These are phyloP conservation scores for Vaccinium vitisidaea DNA, from an alignment of 148 eudicot species.

Conservation along the genomic window DNA sequence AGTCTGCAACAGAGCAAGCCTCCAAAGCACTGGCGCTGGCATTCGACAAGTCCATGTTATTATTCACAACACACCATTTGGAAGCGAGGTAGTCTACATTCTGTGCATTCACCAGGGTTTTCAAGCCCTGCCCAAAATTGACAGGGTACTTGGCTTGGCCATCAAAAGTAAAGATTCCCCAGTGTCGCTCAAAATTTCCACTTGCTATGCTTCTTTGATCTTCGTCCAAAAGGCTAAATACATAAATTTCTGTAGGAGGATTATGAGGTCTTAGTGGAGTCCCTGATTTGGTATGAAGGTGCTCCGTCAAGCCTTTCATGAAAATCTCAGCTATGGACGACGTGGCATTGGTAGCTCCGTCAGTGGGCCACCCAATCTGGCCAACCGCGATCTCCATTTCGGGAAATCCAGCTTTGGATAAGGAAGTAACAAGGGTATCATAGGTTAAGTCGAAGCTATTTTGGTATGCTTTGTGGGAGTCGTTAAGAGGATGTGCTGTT, in stretches of 20 bases:
- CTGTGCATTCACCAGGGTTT: slow-evolving; percentile 58
- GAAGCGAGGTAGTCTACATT: slow-evolving; percentile 67
- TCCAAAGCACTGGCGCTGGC: slow-evolving; percentile 47
- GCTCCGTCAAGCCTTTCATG: slow-evolving; percentile 52
- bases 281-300: slow-evolving; percentile 50
- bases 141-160: slow-evolving; percentile 87
- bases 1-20: slow-evolving; percentile 72
- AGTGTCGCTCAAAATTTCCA: slow-evolving; percentile 76
- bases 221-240: slow-evolving; percentile 79
- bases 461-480: slow-evolving; percentile 50
- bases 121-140: slow-evolving; percentile 51
- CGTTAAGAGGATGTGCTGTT: slow-evolving; percentile 55
- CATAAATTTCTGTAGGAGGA: slow-evolving; percentile 54
- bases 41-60: slow-evolving; percentile 63
- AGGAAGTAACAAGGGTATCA: slow-evolving; percentile 60
- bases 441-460: slow-evolving; percentile 70
- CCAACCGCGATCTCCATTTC: slow-evolving; percentile 55
- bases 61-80: slow-evolving; percentile 85
- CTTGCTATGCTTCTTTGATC: slow-evolving; percentile 53
- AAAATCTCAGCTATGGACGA: slow-evolving; percentile 58
- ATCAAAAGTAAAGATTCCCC: slow-evolving; percentile 88
- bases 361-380: slow-evolving; percentile 93
- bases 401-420: slow-evolving; percentile 55
- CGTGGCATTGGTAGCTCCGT: slow-evolving; percentile 70
- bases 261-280: slow-evolving; percentile 63